Evolutionary conservation across 1,284 basidiomycete genomes (phyloP), one percentile per base, ranked within the genome.

Genomic region (Cystobasidium slooffiae): DNA sequence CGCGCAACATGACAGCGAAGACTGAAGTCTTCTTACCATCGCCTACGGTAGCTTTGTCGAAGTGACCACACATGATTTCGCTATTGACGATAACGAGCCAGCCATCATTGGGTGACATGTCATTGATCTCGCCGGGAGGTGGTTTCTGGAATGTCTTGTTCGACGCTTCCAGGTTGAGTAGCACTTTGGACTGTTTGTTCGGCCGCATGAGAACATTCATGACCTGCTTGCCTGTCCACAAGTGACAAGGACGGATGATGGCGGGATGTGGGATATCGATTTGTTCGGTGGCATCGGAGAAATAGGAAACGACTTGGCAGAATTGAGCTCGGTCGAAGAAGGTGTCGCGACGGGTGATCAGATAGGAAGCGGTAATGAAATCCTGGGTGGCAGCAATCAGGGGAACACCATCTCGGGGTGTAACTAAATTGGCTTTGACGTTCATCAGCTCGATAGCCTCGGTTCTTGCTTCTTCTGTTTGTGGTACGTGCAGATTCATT

Each of bases 1-100:
- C 97, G 75, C 97, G 88, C 84, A 98, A 88, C 79, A 99, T 97
- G 65, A 98, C 93, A 77, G 96, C 96, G 80, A 99, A 99, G 47
- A 99, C 93, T 1, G 94, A 97, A 82, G 97, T 98, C 86, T 99
- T 99, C 87, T 99, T 99, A 70, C 97, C 97, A 80, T 94, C 93
- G 74, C 97, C 97, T 6, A 99, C 92, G 0, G 94, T 98, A 22
- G 93, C 93, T 85, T 99, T 99, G 85, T 99, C 97, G 88, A 99
- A 97, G 9, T 96, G 92, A 64, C 97, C 97, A 80, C 96, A 98
- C 93, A 99, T 98, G 81, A 99, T 94, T 83, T 99, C 95, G 81
- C 92, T 95, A 83, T 99, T 99, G 76, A 95, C 89, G 70, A 99
- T 90, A 74, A 99, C 97, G 43, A 99, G 88, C 89, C 94, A 99